Evolutionary conservation across 805 yeast genomes (phyloP).

Genomic region (Candida taoyuanica): DNA sequence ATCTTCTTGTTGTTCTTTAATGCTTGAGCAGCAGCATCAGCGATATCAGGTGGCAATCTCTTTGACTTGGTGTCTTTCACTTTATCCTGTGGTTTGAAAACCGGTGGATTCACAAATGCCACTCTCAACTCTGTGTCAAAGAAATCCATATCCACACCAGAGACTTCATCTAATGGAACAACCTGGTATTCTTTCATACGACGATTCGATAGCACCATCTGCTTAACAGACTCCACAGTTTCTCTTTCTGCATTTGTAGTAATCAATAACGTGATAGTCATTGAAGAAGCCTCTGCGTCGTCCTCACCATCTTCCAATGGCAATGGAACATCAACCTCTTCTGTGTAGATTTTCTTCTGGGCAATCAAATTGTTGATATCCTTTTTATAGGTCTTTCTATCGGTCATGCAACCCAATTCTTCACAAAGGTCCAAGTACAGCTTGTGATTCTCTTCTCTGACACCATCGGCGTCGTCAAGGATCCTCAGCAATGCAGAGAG

Average conservation of each 20-base stretch:
- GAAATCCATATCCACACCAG: conserved; percentile 23
- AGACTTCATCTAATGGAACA: conserved; percentile 15
- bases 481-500: conserved; percentile 39
- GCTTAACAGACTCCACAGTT: conserved; percentile 5
- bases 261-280: conserved; percentile 21
- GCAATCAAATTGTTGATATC: conserved; percentile 36
- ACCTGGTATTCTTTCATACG: not conserved
- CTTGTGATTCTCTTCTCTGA: conserved; percentile 27
- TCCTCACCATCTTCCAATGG: conserved; percentile 1
- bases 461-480: conserved; percentile 41
- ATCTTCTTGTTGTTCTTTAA: conserved; percentile 1
- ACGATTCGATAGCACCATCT: not conserved
- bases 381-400: conserved; percentile 47
- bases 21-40: conserved; percentile 4
- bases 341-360: conserved; percentile 27
- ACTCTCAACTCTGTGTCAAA: conserved; percentile 23
- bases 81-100: not conserved
- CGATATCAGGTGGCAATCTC: conserved; percentile 3
- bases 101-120: conserved; percentile 11
- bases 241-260: conserved; percentile 19
- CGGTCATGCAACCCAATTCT: conserved; percentile 41
- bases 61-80: not conserved
- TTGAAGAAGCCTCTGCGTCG: not conserved
- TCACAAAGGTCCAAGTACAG: conserved; percentile 31
- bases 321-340: conserved; percentile 22